phyloP scores from a whole-genome alignment of 768 basidiomycete genomes.

The Sistotremastrum niveocremeum region DNA sequence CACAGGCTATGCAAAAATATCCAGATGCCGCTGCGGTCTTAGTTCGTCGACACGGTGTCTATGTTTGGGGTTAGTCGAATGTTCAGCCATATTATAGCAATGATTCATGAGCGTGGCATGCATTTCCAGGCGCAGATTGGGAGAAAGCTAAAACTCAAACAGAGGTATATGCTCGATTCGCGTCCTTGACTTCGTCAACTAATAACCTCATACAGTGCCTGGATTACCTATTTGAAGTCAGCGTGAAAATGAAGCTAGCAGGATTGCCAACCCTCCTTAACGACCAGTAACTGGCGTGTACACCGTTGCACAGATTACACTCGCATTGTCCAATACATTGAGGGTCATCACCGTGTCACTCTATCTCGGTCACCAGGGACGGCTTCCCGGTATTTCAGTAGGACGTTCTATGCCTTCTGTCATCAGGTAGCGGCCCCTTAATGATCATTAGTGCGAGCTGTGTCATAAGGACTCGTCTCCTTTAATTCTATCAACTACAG shows the following conservation, averaged over 20 bases:
- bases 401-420: no score
- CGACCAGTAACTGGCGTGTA: not conserved
- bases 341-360: no score
- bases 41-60: conserved; percentile 68
- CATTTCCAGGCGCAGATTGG: conserved; percentile 48
- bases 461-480: no score
- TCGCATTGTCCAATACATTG: no score
- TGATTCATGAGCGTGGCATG: conserved; percentile 8
- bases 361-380: no score
- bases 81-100: no score
- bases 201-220: conserved; percentile 42
- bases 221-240: conserved; percentile 84
- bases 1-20: conserved; percentile 56
- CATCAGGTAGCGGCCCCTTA: no score
- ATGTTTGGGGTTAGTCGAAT: conserved; percentile 64
- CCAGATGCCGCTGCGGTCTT: conserved; percentile 70
- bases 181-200: not conserved
- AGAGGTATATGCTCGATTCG: conserved; percentile 32
- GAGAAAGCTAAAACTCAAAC: conserved; percentile 83
- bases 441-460: no score
- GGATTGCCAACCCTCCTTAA: conserved; percentile 37
- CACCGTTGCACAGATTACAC: no score
- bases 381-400: no score
- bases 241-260: conserved; percentile 65
- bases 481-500: no score